Evolutionary conservation across 345 rosid species (phyloP), one percentile per base, ranked within the genome.

Genomic region (Aethionema arabicum): DNA sequence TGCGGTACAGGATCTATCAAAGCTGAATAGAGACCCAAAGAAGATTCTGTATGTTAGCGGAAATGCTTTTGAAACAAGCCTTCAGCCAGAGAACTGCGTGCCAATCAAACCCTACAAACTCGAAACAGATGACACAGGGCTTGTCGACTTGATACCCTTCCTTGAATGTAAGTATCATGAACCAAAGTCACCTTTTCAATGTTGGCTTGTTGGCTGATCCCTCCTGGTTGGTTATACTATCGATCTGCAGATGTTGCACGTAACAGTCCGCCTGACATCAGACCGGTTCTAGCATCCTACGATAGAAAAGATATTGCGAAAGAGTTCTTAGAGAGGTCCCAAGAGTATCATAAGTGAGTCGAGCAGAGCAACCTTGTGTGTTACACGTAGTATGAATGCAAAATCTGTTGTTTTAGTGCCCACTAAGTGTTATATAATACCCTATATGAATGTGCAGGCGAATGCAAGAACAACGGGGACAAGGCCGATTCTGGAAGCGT

Each of bases 131-230:
- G 99, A 95, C 74, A 88, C 97, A 2, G 81, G 86, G 45, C 97
- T 95, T 59, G 30, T 95, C 72, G 97, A 95, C 70, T 96, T 95
- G 48, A 87, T 95, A 77, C 99, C 97, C 5, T 95, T 90, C 70
- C 97, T 95, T 52, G 97, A 95, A 74, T 95, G 99, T 90, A 73
- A 79, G 86, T 69, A 42, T 52, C 48, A n/a, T 35, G 43, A 33
- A 45, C 32, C 8, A 14, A 9, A 49, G 29, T 56, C 63, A 14
- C 8, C 32, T 13, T 44, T 10, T 58, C 32, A 32, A 27, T 43
- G 52, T 56, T 64, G 47, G 32, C 6, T 30, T 9, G 12, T 59
- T 55, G 40, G 59, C 63, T 47, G n/a, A 36, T 62, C 14, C 14
- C 35, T 58, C 55, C 42, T 52, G 27, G 36, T 14, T 49, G 64